Conservation (phyloP, 2,329 filamentous ascomycete species). For the Pseudogymnoascus sp. region DNA sequence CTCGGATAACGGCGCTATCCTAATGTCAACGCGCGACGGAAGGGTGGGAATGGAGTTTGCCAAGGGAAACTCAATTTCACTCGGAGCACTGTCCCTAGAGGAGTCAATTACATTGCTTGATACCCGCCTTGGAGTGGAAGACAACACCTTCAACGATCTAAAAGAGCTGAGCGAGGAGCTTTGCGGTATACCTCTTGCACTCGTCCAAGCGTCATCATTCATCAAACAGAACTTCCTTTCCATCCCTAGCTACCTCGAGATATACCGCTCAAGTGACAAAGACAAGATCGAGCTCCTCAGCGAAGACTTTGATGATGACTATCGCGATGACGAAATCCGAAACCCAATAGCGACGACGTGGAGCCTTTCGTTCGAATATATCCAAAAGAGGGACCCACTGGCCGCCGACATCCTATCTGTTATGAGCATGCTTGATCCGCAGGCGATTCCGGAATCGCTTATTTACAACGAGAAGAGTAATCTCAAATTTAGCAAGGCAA, state of each 20-base stretch:
- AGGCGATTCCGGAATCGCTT: slow-evolving; percentile 28
- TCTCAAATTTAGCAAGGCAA: slow-evolving; percentile 20
- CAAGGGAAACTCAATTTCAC: slow-evolving; percentile 17
- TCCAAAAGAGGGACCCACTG: slow-evolving; percentile 24
- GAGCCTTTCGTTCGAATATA: slow-evolving; percentile 32
- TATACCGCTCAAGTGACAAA: slow-evolving; percentile 2
- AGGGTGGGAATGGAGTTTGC: slow-evolving; percentile 7
- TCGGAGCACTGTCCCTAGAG: slow-evolving; percentile 19
- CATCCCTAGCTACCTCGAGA: slow-evolving; percentile 11
- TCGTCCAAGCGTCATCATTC: slow-evolving; percentile 31
- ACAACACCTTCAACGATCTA: not conserved
- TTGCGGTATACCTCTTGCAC: slow-evolving; percentile 29
- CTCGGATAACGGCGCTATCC: slow-evolving; percentile 24
- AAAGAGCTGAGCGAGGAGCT: slow-evolving; percentile 20
- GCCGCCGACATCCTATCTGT: slow-evolving; percentile 30
- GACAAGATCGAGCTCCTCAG: slow-evolving; percentile 27
- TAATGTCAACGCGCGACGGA: slow-evolving; percentile 26
- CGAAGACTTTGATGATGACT: slow-evolving; percentile 27
- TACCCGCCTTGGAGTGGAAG: slow-evolving; percentile 11
- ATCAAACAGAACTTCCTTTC: slow-evolving; percentile 25
- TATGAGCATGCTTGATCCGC: slow-evolving; percentile 28
- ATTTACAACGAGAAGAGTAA: slow-evolving; percentile 21
- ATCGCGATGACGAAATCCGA: slow-evolving; percentile 24
- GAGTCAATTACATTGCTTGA: slow-evolving; percentile 22
- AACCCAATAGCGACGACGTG: slow-evolving; percentile 31